Conservation (phyloP, 345 rosid genomes). For the Gossypium arboreum region DNA sequence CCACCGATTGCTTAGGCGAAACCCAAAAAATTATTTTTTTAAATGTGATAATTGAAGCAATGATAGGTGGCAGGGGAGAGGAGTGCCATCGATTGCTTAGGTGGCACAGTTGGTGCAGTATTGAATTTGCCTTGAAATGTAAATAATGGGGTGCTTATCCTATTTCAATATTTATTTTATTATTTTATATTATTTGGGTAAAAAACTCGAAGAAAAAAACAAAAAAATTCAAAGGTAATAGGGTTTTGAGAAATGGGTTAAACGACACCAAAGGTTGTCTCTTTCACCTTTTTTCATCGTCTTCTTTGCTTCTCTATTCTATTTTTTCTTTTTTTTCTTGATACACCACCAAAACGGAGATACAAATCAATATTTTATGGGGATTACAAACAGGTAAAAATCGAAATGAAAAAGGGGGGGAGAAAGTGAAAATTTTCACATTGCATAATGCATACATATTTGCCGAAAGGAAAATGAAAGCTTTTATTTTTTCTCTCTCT, state of each 20-base stretch:
- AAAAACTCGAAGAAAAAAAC: neutral
- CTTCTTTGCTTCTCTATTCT: too few species aligned
- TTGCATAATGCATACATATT: neutral
- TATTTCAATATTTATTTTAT: too few species aligned
- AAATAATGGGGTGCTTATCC: too few species aligned
- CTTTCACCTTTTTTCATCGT: too few species aligned
- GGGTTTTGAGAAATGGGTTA: neutral
- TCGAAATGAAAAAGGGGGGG: neutral
- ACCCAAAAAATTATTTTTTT: too few species aligned
- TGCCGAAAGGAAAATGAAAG: neutral
- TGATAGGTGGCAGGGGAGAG: too few species aligned
- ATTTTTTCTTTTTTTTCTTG: slow-evolving; percentile 1
- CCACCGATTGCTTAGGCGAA: rapidly evolving
- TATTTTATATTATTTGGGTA: too few species aligned
- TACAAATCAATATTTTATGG: neutral
- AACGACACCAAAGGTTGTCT: too few species aligned
- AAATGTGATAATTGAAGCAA: too few species aligned
- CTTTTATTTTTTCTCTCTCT: neutral
- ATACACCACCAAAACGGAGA: slow-evolving; percentile 26
- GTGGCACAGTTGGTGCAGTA: too few species aligned
- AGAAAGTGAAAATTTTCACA: neutral
- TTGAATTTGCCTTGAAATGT: too few species aligned
- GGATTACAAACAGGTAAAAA: neutral
- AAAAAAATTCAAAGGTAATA: neutral
- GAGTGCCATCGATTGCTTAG: rapidly evolving